Base-by-base conservation (phyloP, 179 eudicot species). In the Gypsophila paniculata region DNA sequence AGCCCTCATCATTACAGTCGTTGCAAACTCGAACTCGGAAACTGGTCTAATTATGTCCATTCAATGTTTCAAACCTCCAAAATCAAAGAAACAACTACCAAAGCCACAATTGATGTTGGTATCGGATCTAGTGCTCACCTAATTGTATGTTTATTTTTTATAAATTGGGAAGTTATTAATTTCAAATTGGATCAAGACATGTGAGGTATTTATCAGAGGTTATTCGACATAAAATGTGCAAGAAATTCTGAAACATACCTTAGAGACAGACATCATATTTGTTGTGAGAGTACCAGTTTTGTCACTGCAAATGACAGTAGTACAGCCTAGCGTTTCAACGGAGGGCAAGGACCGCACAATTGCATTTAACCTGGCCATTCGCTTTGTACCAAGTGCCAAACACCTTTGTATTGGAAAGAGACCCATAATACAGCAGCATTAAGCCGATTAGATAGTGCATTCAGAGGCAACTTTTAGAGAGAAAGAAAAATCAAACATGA, bases 201-300 rank as follows among this genome's bases (percentile, higher is more conserved):
- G 42, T 44, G 6, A 59, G 22, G 55, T 23, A 39, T 5, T 29
- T 21, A 6, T 29, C 25, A 51, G 18, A 62, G 54, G 53, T 26
- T 48, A 18, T 21, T 32, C 23, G 13, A 54, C 65, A 32, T 42
- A 39, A 61, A 11, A 60, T 5, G 34, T 8, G 42, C 23, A 6
- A 74, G 74, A 48, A 69, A 19, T 62, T 13, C 46, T 12, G 51
- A 42, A 78, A 65, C 26, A 38, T 73, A 95, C 98, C 99, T 95
- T 95, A 25, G 98, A 87, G 72, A 87, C 98, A 77, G 98, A 90
- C 99, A 95, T 95, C 99, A 95, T 95, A 78, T 95, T 95, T 14
- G 98, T 95, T 23, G 99, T 95, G 80, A 95, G 83, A 39, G 98
- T 95, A 75, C 99, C 99, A 82, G 99, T 95, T 80, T 95, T 95